Base-by-base conservation (phyloP, 306 rosid genomes). In the Senna siamea region DNA sequence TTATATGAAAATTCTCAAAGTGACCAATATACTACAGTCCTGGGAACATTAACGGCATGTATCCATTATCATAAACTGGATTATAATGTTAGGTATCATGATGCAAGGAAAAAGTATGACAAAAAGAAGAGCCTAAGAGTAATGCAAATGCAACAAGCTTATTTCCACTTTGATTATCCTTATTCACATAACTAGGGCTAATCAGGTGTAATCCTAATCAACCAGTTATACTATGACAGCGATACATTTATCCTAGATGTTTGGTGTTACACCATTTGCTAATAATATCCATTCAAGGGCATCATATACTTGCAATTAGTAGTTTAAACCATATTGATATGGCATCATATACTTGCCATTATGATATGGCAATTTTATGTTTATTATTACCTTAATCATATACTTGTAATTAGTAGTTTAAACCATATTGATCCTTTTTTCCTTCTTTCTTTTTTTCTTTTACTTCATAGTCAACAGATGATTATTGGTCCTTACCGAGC, bases 191-290 rank as follows among this genome's bases (percentile, higher is more conserved):
- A 22, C 15, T 53, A 28, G 30, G 22, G 46, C 56, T 53, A 26
- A 68, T 22, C 37, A 67, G 46, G 54, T 11, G 5, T 6, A 47
- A 76, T 20, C 65, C 38, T 68, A 57, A 37, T 56, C 61, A 54
- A 57, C 51, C 18, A 50, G 30, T 47, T 28, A 55, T 66, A 65
- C 26, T 46, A 69, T 9, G 18, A 50, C 70, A 47, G 51, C 11
- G 26, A 54, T 32, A 57, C 66, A 41, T 57, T 57, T 50, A 66
- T 41, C 12, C 14, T 6, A 56, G 60, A 56, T 48, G 4, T 18
- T 13, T 54, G 74, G 50, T 9, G 28, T 13, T 28, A 41, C 35
- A 41, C 22, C 43, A 7, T 43, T 14, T 65, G 43, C 46, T 23
- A 30, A 26, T 66, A 12, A 66, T 23, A 23, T 46, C 41, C n/a